Base-by-base conservation (phyloP, 2,329 filamentous ascomycete genomes). In the Lachnellula hyalina region DNA sequence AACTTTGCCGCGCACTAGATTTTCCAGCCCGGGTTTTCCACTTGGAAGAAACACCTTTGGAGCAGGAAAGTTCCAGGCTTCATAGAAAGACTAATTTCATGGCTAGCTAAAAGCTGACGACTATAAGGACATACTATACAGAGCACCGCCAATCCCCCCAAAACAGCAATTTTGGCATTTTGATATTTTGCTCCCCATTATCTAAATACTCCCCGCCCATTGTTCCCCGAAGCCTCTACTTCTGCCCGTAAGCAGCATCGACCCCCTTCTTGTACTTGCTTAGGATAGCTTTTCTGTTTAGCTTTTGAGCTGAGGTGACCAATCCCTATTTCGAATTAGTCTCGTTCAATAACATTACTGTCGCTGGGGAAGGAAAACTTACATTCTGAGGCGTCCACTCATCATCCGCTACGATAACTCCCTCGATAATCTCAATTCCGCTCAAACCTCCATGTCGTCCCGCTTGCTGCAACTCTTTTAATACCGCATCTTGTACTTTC, bases 321-420 rank as follows among this genome's bases (percentile, higher is more conserved):
- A 84, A 76, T 54, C 78, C 77, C 85, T 87, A 61, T 5, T 21
- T 9, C 35, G 3, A n/a, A 54, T 36, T 50, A 65, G 38, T 19
- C 11, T 32, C 9, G 4, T 12, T 32, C 28, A 9, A 12, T 25
- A 25, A 25, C 4, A 2, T 25, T 25, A 25, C 25, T 25, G 25
- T 25, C 1, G 5, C 25, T 25, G 12, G 28, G 28, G 28, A 9
- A 32, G 28, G 9, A 9, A 32, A 4, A 32, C 28, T 32, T 32
- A 32, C 88, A 68, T 85, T 93, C 52, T 84, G 80, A 48, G 90
- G 87, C 54, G 87, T 92, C 90, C 90, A 95, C 72, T 94, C 90
- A 67, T 92, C 89, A 60, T 92, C 87, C 0, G 85, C 83, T 52
- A 95, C 70, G 28, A 93, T 86, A 23, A 94, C 85, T 49, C 85